phyloP scores from a whole-genome alignment of 2,329 filamentous ascomycete genomes.

The Trichoderma atrobrunneum region DNA sequence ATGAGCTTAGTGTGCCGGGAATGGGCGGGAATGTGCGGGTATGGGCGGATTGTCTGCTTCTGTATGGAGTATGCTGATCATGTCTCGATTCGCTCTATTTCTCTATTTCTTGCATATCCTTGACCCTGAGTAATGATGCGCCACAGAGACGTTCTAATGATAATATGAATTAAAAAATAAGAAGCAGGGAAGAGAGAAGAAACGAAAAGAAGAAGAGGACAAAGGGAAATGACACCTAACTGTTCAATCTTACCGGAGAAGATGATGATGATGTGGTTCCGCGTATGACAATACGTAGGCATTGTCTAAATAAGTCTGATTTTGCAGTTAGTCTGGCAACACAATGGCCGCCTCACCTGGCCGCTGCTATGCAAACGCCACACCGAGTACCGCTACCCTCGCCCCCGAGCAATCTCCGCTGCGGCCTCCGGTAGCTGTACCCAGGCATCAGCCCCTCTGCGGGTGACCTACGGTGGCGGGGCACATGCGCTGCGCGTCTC shows the following conservation, averaged over 20 bases:
- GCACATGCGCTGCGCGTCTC: constrained; percentile 18
- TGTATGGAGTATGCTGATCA: background rate
- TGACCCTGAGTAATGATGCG: background rate
- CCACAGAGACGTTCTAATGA: background rate
- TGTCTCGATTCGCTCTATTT: background rate
- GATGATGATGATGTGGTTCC: background rate
- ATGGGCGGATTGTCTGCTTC: background rate
- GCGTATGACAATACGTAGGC: constrained; percentile 19
- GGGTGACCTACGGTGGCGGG: constrained; percentile 14
- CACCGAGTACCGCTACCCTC: background rate
- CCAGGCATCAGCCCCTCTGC: background rate
- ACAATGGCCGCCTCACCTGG: background rate
- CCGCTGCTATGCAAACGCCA: background rate
- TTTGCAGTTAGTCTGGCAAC: background rate
- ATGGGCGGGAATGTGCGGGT: too few relatives aligned
- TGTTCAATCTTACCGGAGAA: background rate
- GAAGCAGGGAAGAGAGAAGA: background rate
- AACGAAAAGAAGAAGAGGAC: background rate
- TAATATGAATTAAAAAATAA: background rate
- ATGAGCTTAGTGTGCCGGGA: too few relatives aligned
- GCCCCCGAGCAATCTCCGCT: background rate
- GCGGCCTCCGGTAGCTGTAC: constrained; percentile 1
- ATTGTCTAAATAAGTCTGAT: background rate
- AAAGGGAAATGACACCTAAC: background rate
- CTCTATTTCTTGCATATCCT: background rate